These are phyloP conservation scores for Botrytis porri DNA, from an alignment of 2,329 filamentous ascomycete genomes.

Conservation along the genomic window DNA sequence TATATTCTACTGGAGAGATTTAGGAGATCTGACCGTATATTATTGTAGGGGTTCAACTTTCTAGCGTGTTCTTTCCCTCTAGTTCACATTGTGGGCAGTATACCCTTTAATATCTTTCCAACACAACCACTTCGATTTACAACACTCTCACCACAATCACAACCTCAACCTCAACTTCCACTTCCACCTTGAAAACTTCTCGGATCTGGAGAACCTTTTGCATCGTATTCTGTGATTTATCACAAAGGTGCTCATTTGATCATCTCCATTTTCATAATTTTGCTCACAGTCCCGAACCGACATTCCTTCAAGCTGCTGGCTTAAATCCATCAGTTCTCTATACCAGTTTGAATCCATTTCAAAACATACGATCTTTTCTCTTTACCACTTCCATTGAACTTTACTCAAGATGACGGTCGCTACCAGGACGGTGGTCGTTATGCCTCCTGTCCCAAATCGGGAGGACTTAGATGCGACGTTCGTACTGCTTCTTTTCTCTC, in stretches of 20 bases:
- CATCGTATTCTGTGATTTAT: neutral
- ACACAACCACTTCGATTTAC: neutral
- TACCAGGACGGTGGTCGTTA: constrained; percentile 34
- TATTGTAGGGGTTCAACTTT: neutral
- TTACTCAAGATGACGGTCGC: constrained; percentile 25
- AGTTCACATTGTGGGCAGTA: neutral
- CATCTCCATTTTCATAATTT: neutral
- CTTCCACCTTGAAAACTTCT: neutral
- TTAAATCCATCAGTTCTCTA: neutral
- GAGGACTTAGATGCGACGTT: constrained; percentile 64
- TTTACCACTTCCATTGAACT: neutral
- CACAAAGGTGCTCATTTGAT: neutral
- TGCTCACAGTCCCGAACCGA: neutral
- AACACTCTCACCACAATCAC: neutral
- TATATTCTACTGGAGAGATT: neutral
- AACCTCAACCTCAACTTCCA: neutral
- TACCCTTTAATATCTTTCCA: constrained; percentile 10
- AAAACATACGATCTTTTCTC: neutral
- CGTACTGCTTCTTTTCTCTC: constrained; percentile 37
- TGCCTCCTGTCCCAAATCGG: constrained; percentile 58
- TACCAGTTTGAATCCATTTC: neutral
- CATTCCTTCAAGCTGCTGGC: neutral
- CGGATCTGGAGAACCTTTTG: neutral
- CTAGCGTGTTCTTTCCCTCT: neutral
- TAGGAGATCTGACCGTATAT: neutral